These are phyloP conservation scores for Solanum stenotomum DNA, from an alignment of 257 asterid species.

Conservation along the genomic window DNA sequence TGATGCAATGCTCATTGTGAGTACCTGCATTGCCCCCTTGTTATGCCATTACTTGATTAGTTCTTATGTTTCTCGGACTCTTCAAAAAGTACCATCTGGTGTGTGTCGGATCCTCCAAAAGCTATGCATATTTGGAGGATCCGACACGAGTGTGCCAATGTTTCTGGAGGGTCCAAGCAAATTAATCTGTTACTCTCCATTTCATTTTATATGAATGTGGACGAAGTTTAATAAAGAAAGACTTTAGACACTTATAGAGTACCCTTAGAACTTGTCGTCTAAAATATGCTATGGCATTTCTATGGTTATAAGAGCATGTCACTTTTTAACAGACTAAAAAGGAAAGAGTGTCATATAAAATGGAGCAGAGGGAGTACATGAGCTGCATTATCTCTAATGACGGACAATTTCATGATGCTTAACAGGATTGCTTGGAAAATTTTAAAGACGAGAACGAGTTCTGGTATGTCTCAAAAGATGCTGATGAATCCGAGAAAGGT, in stretches of 20 bases:
- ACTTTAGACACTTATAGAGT: neutral
- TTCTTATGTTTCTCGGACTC: neutral
- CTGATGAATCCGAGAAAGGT: constrained; percentile 62
- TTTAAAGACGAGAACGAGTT: constrained; percentile 53
- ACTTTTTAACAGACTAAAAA: neutral
- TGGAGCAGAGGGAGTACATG: neutral
- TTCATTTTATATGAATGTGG: neutral
- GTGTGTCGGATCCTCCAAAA: neutral
- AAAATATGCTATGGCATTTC: neutral
- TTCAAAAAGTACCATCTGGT: neutral
- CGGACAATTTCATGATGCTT: neutral
- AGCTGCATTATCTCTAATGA: neutral
- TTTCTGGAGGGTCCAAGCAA: neutral
- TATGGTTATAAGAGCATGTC: neutral
- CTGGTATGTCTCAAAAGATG: constrained; percentile 59
- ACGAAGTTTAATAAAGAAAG: neutral
- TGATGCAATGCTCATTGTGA: constrained; percentile 67
- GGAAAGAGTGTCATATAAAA: neutral
- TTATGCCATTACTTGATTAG: neutral
- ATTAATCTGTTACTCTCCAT: neutral
- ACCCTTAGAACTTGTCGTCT: neutral
- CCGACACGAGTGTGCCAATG: neutral
- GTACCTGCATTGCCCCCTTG: constrained; percentile 4
- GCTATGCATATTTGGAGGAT: neutral
- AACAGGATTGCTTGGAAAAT: constrained; percentile 55